Conservation (phyloP, 75 land plant species). For the Isoetes taiwanensis region DNA sequence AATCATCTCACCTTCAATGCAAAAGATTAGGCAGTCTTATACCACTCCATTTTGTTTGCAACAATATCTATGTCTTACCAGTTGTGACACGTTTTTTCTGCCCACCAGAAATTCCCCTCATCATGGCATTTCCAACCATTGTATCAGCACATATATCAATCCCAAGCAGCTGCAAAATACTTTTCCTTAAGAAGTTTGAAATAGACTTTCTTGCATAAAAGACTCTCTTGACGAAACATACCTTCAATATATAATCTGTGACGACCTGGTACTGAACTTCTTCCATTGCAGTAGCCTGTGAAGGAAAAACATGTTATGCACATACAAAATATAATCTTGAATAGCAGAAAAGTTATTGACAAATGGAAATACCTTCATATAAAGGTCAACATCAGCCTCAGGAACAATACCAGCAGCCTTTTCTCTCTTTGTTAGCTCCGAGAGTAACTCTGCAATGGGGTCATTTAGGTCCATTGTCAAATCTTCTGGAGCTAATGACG, state of each 20-base stretch:
- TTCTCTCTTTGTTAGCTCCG: slow-evolving; percentile 76
- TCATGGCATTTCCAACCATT: slow-evolving; percentile 14
- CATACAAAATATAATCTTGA: no score
- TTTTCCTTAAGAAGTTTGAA: neutral
- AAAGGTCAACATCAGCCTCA: slow-evolving; percentile 77
- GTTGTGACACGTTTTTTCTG: slow-evolving; percentile 12
- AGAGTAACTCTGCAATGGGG: slow-evolving; percentile 49
- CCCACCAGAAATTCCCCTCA: slow-evolving; percentile 13
- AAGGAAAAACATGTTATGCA: no score
- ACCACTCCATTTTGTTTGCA: neutral
- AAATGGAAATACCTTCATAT: slow-evolving; percentile 97
- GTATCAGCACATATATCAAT: slow-evolving; percentile 14
- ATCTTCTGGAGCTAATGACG: no score
- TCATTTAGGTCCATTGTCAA: no score
- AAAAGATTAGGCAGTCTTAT: neutral
- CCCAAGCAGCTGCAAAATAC: slow-evolving; percentile 8
- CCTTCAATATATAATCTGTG: slow-evolving; percentile 19
- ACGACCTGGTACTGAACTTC: slow-evolving; percentile 5
- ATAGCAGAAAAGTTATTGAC: no score
- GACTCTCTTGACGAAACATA: neutral
- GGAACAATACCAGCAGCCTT: slow-evolving; percentile 71
- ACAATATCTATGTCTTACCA: neutral
- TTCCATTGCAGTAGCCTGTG: slow-evolving; percentile 20
- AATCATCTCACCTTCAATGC: slow-evolving; percentile 50
- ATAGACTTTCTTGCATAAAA: neutral